These are phyloP conservation scores for Catunica adiposa DNA, from an alignment of 2,329 filamentous ascomycete genomes.

Conservation along the genomic window DNA sequence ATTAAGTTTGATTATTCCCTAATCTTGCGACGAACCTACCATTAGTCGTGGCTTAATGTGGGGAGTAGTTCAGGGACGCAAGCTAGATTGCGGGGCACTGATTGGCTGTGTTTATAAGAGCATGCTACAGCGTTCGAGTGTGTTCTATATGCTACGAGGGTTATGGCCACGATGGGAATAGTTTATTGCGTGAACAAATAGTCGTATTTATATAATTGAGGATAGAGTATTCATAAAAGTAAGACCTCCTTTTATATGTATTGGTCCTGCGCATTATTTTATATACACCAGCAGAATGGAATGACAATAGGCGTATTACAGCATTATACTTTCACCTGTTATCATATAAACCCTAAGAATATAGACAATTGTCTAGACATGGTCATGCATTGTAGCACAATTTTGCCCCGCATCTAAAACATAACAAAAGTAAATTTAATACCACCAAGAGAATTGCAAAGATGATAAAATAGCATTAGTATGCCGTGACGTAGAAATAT, in stretches of 20 bases:
- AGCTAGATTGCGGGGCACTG: not conserved
- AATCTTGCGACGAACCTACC: not conserved
- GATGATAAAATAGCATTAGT: not conserved
- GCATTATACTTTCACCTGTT: too few relatives aligned
- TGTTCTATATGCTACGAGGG: constrained; percentile 1
- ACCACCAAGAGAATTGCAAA: not conserved
- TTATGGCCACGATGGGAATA: too few relatives aligned
- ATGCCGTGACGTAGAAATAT: not conserved
- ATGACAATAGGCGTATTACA: too few relatives aligned
- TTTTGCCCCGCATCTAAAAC: not conserved
- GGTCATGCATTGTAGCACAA: not conserved
- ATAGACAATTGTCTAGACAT: not conserved
- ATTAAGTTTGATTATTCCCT: not conserved
- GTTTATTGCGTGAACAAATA: too few relatives aligned
- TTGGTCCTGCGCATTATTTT: too few relatives aligned
- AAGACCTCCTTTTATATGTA: too few relatives aligned
- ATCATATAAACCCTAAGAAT: not conserved
- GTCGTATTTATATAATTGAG: too few relatives aligned
- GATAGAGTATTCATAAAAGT: too few relatives aligned
- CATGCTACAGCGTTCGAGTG: constrained; percentile 1
- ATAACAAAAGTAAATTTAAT: not conserved
- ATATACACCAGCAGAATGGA: too few relatives aligned
- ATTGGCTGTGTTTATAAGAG: not conserved
- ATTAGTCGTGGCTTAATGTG: not conserved
- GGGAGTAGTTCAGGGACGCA: not conserved